Base-by-base conservation (phyloP, 1,284 basidiomycete genomes). In the Cronartium quercuum region DNA sequence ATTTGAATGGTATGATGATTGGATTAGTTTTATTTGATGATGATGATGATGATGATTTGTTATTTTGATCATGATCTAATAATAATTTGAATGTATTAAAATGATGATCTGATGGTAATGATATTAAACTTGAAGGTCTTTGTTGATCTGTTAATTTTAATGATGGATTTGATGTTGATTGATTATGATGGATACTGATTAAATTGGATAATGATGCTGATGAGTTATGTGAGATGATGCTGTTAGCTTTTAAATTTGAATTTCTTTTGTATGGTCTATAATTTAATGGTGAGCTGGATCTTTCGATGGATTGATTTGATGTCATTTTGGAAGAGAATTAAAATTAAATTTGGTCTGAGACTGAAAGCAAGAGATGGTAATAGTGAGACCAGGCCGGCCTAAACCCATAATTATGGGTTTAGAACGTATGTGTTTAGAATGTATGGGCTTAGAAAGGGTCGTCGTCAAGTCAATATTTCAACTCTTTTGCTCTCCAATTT, bases 1-100 rank as follows among this genome's bases (percentile, higher is more conserved):
- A 87, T 63, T 88, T 87, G 80, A 92, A 92, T 1, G 88, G 89
- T 2, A 87, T 55, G 51, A 55, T 13, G 51, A 18, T 44, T 44
- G n/a, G 51, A 55, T 4, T 55, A 55, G 5, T 55, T 55, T 21
- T 6, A 55, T 55, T 18, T 21, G 51, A 24, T 55, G 51, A 55
- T 13, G 51, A 55, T 4, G 3, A 1, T 55, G 51, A 55, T 55
- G 51, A 44, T 44, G 42, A 44, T 55, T 18, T 21, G 12, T 55
- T 7, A 44, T 44, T 18, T 44, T n/a, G n/a, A n/a, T n/a, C n/a
- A n/a, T n/a, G n/a, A n/a, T n/a, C n/a, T n/a, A n/a, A n/a, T n/a
- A n/a, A n/a, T n/a, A n/a, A n/a, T n/a, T n/a, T n/a, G n/a, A n/a
- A n/a, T n/a, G n/a, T n/a, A n/a, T 9, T 12, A 12, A n/a, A 55